A percentile compares a stretch with the other conserved stretches of the same genome.
These are phyloP conservation scores for Flaveria brownii DNA, from an alignment of 129 eudicot genomes.

Conservation along the genomic window DNA sequence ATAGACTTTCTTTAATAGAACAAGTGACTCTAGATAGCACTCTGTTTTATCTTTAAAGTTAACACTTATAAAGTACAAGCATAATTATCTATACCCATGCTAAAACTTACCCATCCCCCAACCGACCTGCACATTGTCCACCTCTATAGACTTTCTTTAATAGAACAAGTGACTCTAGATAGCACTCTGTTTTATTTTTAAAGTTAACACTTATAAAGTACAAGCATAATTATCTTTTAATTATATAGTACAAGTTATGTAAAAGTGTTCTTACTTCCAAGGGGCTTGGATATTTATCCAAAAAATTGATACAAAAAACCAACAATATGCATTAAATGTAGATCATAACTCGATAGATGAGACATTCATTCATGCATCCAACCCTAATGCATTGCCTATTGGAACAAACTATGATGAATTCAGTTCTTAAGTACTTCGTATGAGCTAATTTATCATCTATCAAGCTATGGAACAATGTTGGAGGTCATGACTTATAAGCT, in stretches of 20 bases:
- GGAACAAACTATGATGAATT: not conserved
- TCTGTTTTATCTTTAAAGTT: not conserved
- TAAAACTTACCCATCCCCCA: not conserved
- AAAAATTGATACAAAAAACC: not conserved
- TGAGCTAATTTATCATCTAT: not conserved
- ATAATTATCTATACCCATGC: too few relatives aligned
- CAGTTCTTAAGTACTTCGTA: not conserved
- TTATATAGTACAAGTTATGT: too few relatives aligned
- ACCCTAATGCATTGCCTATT: conserved; percentile 6
- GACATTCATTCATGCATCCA: not conserved
- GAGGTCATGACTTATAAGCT: not conserved
- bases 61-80: too few relatives aligned
- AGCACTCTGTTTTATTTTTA: not conserved
- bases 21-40: not conserved
- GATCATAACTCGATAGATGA: not conserved
- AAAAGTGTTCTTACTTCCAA: not conserved
- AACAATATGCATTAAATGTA: not conserved
- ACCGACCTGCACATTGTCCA: not conserved
- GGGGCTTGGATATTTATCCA: conserved; percentile 4
- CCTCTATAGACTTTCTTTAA: not conserved
- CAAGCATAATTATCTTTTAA: too few relatives aligned
- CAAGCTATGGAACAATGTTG: not conserved
- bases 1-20: not conserved
- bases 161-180: not conserved
- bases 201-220: not conserved